Percentiles rank a stretch among this genome's conserved stretches.
These are phyloP conservation scores for Nakazawaea holstii DNA, from an alignment of 805 yeast genomes.

Conservation along the genomic window DNA sequence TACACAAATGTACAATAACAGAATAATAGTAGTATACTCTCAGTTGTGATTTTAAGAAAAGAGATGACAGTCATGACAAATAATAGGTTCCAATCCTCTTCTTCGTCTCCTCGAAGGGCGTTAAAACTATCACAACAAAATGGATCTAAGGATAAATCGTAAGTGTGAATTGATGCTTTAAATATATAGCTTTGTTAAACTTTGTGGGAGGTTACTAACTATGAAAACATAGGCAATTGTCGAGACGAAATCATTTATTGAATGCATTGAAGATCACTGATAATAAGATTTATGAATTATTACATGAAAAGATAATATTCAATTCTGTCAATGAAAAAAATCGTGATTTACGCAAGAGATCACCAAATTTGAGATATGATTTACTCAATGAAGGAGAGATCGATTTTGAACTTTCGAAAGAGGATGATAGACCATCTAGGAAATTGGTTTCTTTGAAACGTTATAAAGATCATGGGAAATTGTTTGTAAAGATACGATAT, in stretches of 20 bases:
- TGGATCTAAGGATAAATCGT: neutral
- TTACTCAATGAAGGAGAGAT: conserved; percentile 6
- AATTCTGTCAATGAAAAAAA: conserved; percentile 11
- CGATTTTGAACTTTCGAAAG: no score
- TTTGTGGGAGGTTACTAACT: neutral
- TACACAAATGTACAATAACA: no score
- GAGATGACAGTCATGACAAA: no score
- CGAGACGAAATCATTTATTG: conserved; percentile 15
- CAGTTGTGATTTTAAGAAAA: no score
- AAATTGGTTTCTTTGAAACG: conserved; percentile 4
- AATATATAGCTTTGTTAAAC: neutral
- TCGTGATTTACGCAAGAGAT: conserved; percentile 1
- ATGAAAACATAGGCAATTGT: neutral
- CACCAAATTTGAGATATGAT: conserved; percentile 9
- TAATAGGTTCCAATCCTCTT: no score
- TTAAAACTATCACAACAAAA: neutral
- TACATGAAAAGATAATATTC: conserved; percentile 26
- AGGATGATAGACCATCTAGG: no score
- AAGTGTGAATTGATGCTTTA: neutral
- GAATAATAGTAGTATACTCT: no score
- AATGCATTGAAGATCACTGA: conserved; percentile 31
- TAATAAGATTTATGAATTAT: conserved; percentile 29
- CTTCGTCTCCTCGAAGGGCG: no score
- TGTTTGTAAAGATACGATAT: conserved; percentile 16
- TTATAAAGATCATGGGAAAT: conserved; percentile 14